phyloP scores from a whole-genome alignment of 306 rosid species.

The Sphenostylis stenocarpa region DNA sequence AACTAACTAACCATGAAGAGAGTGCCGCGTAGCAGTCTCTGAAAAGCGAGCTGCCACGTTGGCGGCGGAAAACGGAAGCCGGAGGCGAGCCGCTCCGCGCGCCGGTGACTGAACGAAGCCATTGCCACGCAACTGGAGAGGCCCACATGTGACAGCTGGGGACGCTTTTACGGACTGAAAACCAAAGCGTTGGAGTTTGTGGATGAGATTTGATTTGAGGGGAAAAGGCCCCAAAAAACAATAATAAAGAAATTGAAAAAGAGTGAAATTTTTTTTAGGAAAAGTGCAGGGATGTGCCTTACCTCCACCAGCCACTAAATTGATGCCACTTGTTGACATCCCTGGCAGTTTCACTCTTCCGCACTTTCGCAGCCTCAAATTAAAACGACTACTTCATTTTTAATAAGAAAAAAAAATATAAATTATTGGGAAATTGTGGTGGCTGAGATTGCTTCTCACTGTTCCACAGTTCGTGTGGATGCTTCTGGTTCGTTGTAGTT shows the following conservation, averaged over 20 bases:
- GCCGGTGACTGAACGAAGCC: conserved; percentile 30
- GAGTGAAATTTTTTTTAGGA: not conserved
- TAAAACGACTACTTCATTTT: not conserved
- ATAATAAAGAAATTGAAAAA: not conserved
- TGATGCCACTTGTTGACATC: conserved; percentile 48
- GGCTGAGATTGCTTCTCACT: conserved; percentile 76
- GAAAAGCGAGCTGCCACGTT: no score
- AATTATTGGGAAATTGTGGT: conserved; percentile 57
- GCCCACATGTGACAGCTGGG: conserved; percentile 60
- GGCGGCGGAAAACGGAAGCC: not conserved
- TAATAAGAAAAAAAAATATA: conserved; percentile 32
- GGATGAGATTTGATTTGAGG: conserved; percentile 56
- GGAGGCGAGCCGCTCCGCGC: not conserved
- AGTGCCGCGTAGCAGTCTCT: no score
- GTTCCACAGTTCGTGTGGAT: not conserved
- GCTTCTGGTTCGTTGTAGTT: not conserved
- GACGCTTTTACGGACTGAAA: conserved; percentile 53
- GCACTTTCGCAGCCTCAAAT: not conserved
- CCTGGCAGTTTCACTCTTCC: conserved; percentile 28
- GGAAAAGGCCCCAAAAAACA: not conserved
- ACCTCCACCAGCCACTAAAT: conserved; percentile 40
- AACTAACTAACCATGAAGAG: no score
- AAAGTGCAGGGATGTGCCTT: conserved; percentile 55
- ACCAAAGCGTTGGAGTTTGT: conserved; percentile 46
- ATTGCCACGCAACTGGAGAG: conserved; percentile 37